Conservation (phyloP, 2,329 filamentous ascomycete genomes). For the Claviceps sp. region DNA sequence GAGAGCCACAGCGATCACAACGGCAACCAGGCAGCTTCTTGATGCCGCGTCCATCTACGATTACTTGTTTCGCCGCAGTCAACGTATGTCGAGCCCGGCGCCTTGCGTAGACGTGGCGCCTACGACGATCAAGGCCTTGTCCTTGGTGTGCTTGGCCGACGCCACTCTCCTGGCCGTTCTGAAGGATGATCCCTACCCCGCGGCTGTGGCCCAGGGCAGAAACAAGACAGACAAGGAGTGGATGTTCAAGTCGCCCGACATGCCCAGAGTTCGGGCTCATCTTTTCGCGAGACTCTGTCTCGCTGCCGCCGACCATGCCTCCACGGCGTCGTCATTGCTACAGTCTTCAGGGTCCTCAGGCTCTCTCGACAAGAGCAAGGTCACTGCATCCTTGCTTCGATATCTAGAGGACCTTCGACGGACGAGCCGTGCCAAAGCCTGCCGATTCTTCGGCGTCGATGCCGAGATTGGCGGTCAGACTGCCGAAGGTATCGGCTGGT, state of each 20-base stretch:
- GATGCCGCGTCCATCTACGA: conserved; percentile 68
- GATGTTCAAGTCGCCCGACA: conserved; percentile 87
- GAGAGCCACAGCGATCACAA: conserved; percentile 54
- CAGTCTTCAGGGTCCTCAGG: conserved; percentile 22
- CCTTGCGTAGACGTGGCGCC: conserved; percentile 42
- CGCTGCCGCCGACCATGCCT: conserved; percentile 76
- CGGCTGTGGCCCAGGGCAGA: conserved; percentile 64
- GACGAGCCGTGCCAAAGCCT: conserved; percentile 71
- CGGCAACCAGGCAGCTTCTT: conserved; percentile 65
- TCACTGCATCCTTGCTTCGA: conserved; percentile 52
- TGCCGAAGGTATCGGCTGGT: conserved; percentile 77
- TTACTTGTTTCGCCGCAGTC: conserved; percentile 49
- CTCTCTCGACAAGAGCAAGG: conserved; percentile 23
- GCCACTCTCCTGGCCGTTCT: conserved; percentile 80
- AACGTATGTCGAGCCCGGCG: conserved; percentile 24
- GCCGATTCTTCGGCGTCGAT: conserved; percentile 81
- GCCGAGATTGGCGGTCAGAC: conserved; percentile 71
- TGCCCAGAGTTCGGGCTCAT: conserved; percentile 78
- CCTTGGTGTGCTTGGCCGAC: conserved; percentile 65
- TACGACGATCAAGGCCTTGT: conserved; percentile 39
- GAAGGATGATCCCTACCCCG: conserved; percentile 89
- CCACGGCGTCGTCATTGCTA: conserved; percentile 48
- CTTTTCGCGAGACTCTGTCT: conserved; percentile 81
- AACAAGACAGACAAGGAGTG: conserved; percentile 81
- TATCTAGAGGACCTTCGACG: conserved; percentile 66